These are phyloP conservation scores for Globisporangium nodosum DNA, from an alignment of 352 stramenopile genomes.

Conservation along the genomic window DNA sequence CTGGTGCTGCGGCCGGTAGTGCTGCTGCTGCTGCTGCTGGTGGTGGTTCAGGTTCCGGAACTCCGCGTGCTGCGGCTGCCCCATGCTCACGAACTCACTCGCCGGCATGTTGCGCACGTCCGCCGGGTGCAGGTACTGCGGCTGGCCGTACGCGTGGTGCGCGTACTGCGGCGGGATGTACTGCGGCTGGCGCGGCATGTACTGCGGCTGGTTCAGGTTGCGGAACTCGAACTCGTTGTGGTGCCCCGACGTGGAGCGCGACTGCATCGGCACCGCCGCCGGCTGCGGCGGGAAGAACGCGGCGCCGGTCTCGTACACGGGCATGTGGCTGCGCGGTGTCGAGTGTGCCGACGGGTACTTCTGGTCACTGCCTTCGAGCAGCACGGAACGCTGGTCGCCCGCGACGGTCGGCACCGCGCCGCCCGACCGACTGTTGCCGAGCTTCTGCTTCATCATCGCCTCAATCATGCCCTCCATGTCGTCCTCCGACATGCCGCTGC, in stretches of 20 bases:
- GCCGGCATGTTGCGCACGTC: constrained; percentile 1
- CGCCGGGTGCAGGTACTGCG: constrained; percentile 2
- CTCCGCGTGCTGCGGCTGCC: background rate
- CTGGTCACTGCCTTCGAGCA: constrained; percentile 6
- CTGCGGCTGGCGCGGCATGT: background rate
- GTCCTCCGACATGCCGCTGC: constrained; percentile 15
- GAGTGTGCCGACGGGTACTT: background rate
- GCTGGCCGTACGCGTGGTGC: background rate
- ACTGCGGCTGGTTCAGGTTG: constrained; percentile 6
- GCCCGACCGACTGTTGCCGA: background rate
- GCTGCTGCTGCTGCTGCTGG: background rate
- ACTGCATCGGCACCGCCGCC: background rate
- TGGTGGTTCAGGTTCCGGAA: constrained; percentile 2
- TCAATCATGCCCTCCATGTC: constrained; percentile 16
- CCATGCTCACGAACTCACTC: background rate
- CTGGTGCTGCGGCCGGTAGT: background rate
- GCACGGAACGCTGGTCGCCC: background rate
- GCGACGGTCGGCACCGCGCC: background rate
- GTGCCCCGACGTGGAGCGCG: background rate
- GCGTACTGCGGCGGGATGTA: background rate
- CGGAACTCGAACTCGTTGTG: constrained; percentile 10
- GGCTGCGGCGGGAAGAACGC: background rate
- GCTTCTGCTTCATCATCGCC: constrained; percentile 11
- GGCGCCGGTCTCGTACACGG: background rate
- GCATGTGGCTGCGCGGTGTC: background rate